Evolutionary conservation across 495 filamentous ascomycete genomes (phyloP).

Genomic region (Sporormia fimetaria): DNA sequence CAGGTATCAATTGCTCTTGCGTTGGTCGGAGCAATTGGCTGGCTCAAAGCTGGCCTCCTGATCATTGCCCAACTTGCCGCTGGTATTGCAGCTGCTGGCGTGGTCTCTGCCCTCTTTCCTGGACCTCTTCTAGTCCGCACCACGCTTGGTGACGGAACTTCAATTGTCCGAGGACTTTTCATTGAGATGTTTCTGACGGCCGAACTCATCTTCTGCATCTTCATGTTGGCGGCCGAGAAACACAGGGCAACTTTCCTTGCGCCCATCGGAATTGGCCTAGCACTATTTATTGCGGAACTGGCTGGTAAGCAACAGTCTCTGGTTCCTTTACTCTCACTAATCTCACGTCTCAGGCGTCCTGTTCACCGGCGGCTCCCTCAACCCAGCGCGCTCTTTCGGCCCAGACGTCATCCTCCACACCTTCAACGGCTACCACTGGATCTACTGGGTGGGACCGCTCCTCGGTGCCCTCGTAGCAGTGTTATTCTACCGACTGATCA

Average conservation of each 20-base stretch:
- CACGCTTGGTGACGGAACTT: conserved; percentile 44
- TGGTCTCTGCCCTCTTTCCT: conserved; percentile 53
- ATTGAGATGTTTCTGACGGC: conserved; percentile 76
- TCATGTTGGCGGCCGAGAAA: conserved; percentile 77
- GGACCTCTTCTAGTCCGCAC: conserved; percentile 51
- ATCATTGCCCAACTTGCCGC: conserved; percentile 46
- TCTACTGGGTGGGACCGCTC: conserved; percentile 42
- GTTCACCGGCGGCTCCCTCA: conserved; percentile 62
- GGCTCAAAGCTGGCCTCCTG: conserved; percentile 40
- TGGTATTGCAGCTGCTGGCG: conserved; percentile 49
- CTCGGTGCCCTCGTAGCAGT: conserved; percentile 33
- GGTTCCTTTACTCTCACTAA: background rate
- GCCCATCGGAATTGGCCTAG: conserved; percentile 63
- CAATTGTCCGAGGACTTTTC: conserved; percentile 55
- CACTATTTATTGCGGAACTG: conserved; percentile 60
- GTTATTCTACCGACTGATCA: conserved; percentile 34
- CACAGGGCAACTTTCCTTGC: conserved; percentile 69
- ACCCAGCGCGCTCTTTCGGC: conserved; percentile 62
- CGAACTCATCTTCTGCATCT: conserved; percentile 64
- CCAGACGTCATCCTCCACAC: conserved; percentile 51
- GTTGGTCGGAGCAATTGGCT: conserved; percentile 45
- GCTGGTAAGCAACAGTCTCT: conserved; percentile 38
- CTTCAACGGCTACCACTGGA: conserved; percentile 64
- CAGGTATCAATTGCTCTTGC: conserved; percentile 50
- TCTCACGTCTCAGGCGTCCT: conserved; percentile 42